Percentiles rank a stretch among this genome's conserved stretches.
These are phyloP conservation scores for Paraconiothyrium sp. DNA, from an alignment of 2,329 filamentous ascomycete species.

Conservation along the genomic window DNA sequence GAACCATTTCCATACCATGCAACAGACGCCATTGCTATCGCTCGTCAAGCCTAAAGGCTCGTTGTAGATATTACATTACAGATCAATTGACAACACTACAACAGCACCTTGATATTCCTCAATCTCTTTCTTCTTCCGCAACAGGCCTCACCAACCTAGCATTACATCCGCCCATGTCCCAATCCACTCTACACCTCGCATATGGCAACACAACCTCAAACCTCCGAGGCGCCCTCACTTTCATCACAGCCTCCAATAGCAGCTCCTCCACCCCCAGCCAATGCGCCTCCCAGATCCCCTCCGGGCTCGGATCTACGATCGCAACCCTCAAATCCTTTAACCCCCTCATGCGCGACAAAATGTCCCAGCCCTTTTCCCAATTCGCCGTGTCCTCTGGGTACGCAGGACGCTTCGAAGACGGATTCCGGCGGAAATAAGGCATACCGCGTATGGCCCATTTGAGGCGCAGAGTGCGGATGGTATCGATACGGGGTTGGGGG, in stretches of 20 bases:
- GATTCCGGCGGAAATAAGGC: slow-evolving; percentile 40
- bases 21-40: too few relatives aligned
- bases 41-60: too few relatives aligned
- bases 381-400: slow-evolving; percentile 48
- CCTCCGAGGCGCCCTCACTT: slow-evolving; percentile 25
- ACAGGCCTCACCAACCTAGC: slow-evolving; percentile 34
- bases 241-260: slow-evolving; percentile 36
- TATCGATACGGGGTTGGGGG: slow-evolving; percentile 36
- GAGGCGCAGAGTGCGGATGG: slow-evolving; percentile 40
- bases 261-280: slow-evolving; percentile 41
- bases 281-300: slow-evolving; percentile 39
- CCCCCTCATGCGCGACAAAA: slow-evolving; percentile 38
- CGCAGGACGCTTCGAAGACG: slow-evolving; percentile 29
- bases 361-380: slow-evolving; percentile 43
- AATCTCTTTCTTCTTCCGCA: background rate
- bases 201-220: slow-evolving; percentile 45
- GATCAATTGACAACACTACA: background rate
- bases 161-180: slow-evolving; percentile 36
- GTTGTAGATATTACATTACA: background rate
- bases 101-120: background rate
- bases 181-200: slow-evolving; percentile 34
- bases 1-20: too few relatives aligned
- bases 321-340: slow-evolving; percentile 39
- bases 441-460: slow-evolving; percentile 47
- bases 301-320: slow-evolving; percentile 39